Percentiles rank a stretch among this genome's conserved stretches.
Conservation (phyloP, 2,329 filamentous ascomycete genomes). For the Pseudocercospora vitis region DNA sequence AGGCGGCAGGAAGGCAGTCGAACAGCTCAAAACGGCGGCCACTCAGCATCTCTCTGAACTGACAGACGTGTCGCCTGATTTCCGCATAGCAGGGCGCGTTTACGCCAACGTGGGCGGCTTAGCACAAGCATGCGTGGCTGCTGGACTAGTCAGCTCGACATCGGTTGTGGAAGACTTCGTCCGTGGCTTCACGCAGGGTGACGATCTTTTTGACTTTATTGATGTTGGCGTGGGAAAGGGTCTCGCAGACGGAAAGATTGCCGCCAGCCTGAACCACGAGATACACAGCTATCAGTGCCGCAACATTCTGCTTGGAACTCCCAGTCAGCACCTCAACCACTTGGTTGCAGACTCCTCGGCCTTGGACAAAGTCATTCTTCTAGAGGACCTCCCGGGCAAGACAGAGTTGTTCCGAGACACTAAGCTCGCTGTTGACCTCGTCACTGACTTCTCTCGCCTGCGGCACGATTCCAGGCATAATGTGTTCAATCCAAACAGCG, state of each 20-base stretch:
- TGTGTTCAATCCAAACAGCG: slow-evolving; percentile 33
- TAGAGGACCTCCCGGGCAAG: slow-evolving; percentile 59
- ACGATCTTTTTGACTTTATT: slow-evolving; percentile 59
- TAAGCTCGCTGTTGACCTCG: slow-evolving; percentile 47
- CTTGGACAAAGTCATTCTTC: slow-evolving; percentile 53
- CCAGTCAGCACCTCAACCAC: no score
- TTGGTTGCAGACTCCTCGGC: no score
- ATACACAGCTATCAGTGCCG: slow-evolving; percentile 61
- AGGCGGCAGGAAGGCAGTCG: slow-evolving; percentile 58
- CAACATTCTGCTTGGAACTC: slow-evolving; percentile 61
- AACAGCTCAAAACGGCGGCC: slow-evolving; percentile 53
- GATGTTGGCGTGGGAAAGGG: slow-evolving; percentile 62
- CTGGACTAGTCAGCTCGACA: slow-evolving; percentile 53
- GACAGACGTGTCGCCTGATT: slow-evolving; percentile 37
- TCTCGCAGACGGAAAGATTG: slow-evolving; percentile 59
- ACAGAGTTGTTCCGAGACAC: slow-evolving; percentile 55
- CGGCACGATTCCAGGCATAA: slow-evolving; percentile 34
- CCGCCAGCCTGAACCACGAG: slow-evolving; percentile 56
- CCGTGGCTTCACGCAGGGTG: slow-evolving; percentile 58
- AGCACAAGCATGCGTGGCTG: slow-evolving; percentile 23
- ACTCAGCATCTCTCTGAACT: slow-evolving; percentile 34
- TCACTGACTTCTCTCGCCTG: slow-evolving; percentile 18
- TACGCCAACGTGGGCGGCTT: slow-evolving; percentile 46
- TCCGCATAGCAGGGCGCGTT: slow-evolving; percentile 50
- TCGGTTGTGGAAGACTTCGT: slow-evolving; percentile 51